These are phyloP conservation scores for Rhodotorula mucilaginosa DNA, from an alignment of 1,284 basidiomycete genomes.

Conservation along the genomic window DNA sequence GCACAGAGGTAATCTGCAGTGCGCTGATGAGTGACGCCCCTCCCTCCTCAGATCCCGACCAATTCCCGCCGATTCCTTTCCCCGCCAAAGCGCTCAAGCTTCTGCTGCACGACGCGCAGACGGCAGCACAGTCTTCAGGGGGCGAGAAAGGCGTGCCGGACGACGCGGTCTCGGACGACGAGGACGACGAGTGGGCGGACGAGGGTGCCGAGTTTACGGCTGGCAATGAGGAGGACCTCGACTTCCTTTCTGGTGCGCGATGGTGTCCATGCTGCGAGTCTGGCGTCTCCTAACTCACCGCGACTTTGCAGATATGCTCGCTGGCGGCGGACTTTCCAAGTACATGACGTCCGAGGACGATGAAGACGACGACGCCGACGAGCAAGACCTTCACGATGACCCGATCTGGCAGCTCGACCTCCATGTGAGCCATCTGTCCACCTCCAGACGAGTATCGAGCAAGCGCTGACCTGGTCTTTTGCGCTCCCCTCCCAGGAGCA, in stretches of 20 bases:
- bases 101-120: conserved; percentile 76
- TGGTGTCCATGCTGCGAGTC: background rate
- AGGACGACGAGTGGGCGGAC: conserved; percentile 87
- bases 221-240: conserved; percentile 34
- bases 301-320: conserved; percentile 49
- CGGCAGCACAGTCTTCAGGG: conserved; percentile 60
- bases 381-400: conserved; percentile 79
- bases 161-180: conserved; percentile 62
- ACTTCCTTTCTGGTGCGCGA: conserved; percentile 33
- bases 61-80: conserved; percentile 82
- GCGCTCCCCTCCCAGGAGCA: conserved; percentile 57
- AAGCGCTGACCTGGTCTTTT: conserved; percentile 17
- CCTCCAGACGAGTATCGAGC: background rate
- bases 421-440: conserved; percentile 58
- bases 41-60: conserved; percentile 64
- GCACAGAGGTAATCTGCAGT: background rate
- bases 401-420: conserved; percentile 84
- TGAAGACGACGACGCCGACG: conserved; percentile 60
- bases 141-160: conserved; percentile 56
- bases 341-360: conserved; percentile 63
- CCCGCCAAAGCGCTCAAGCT: conserved; percentile 88
- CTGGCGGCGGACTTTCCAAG: conserved; percentile 62
- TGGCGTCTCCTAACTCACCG: background rate
- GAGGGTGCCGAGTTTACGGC: conserved; percentile 60
- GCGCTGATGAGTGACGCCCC: background rate